Evolutionary conservation across 805 yeast species (phyloP), one percentile per base, ranked within the genome.

Genomic region (Kregervanrija pseudodelftensis): DNA sequence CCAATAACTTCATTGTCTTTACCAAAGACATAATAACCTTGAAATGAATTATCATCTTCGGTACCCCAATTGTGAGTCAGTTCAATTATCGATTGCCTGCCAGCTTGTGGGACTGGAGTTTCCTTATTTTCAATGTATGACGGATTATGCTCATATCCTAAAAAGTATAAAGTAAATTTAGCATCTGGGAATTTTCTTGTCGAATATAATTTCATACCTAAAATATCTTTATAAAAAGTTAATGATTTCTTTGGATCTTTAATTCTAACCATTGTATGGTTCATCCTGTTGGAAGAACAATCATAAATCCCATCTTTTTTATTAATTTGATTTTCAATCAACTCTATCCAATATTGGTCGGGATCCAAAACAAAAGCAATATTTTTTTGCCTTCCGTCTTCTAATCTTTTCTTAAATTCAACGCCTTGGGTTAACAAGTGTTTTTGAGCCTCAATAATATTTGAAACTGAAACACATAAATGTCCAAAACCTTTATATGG

Each of bases 61-160:
- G 97, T 87, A 16, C 98, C 99, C 82, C 88, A 91, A 69, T 93
- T 93, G 68, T 88, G 91, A 39, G 98, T 91, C 60, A 93, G 73
- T 67, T 93, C 99, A 44, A 93, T 64, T 11, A 93, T 66, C 15
- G 91, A 82, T 61, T 86, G 88, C 48, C 80, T 67, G 42, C 53
- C 42, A 5, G 73, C 63, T 52, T 70, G 74, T 3, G 55, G 53
- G 2, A 44, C 51, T 32, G 45, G 56, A 4, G 60, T 52, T 45
- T 70, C 66, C 37, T 64, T 59, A 37, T 72, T 71, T 45, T 74
- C 80, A 53, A 67, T 59, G 55, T 66, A 70, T 10, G 56, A 61
- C 10, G 68, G 55, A 43, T 62, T 67, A 51, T 75, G 74, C 32
- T 74, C 76, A 64, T 80, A 91, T 11, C 89, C 95, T 51, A 93